Evolutionary conservation across 1,139 yeast genomes (phyloP).

Genomic region (Saccharomyces hybrid): DNA sequence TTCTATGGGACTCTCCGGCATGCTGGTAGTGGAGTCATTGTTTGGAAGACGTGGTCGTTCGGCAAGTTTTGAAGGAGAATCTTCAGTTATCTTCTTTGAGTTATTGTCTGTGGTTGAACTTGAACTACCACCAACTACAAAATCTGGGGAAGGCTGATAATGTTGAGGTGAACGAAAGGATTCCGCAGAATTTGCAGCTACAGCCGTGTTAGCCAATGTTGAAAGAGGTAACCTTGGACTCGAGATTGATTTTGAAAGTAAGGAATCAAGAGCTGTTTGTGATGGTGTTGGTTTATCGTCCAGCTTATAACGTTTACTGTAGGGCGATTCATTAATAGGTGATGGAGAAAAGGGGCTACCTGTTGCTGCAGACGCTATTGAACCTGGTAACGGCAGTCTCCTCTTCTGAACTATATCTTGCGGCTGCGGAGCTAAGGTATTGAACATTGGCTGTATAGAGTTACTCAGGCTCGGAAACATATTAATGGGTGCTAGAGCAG

Average conservation of each 20-base stretch:
- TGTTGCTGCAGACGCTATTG: conserved; percentile 9
- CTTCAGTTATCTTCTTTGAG: background rate
- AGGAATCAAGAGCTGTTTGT: conserved; percentile 28
- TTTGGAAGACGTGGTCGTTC: conserved; percentile 5
- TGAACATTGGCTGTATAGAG: background rate
- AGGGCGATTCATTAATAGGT: conserved; percentile 20
- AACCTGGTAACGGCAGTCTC: conserved; percentile 18
- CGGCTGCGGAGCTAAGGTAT: conserved; percentile 1
- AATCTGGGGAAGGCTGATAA: background rate
- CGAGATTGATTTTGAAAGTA: conserved; percentile 23
- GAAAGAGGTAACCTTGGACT: conserved; percentile 19
- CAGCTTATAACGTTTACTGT: conserved; percentile 19
- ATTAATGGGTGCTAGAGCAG: conserved; percentile 8
- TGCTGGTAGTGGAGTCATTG: conserved; percentile 6
- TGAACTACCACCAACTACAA: conserved; percentile 4
- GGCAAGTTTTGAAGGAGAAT: conserved; percentile 3
- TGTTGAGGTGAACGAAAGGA: background rate
- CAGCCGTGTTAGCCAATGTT: conserved; percentile 6
- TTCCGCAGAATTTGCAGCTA: background rate
- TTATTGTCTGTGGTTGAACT: conserved; percentile 1
- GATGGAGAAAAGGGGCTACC: conserved; percentile 21
- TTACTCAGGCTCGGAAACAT: background rate
- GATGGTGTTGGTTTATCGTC: conserved; percentile 28
- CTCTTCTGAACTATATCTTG: conserved; percentile 14
- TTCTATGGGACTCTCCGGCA: conserved; percentile 6